Base-by-base conservation (phyloP, 768 basidiomycete genomes). In the Pisolithus microcarpus region DNA sequence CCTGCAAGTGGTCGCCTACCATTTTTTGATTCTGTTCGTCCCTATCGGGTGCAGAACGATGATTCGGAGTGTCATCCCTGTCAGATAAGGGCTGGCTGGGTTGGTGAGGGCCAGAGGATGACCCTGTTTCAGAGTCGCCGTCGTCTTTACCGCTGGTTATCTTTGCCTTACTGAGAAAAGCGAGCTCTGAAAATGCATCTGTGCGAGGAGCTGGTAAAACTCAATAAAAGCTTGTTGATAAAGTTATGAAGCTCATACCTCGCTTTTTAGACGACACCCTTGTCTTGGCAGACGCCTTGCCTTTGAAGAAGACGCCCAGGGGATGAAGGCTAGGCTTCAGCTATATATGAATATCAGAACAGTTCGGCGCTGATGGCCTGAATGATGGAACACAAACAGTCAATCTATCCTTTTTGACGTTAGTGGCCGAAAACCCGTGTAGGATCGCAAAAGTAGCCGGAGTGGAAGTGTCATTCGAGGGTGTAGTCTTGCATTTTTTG, bases 131-230 rank as follows among this genome's bases (percentile, higher is more conserved):
- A 4, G 56, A 52, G 21, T 52, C 50, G 43, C 38, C 31, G 26
- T 47, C 54, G 13, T 53, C 30, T 23, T 55, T 52, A 40, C 46
- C 39, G 48, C 52, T 50, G 39, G 44, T 45, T 39, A 21, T 34
- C 39, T 46, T 54, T 36, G 63, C 24, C 49, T 56, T 67, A 44
- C 70, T 73, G 54, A 80, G 62, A 61, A 80, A 80, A 5, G 58
- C 58, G 19, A 58, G 51, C 56, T 82, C 81, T 3, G 77, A 80
- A 57, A 81, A 81, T 18, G 56, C 0, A n/a, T 42, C 57, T 3
- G 53, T 51, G 38, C 36, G 55, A 44, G 61, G 49, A 31, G 48
- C 63, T 56, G 37, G 15, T 23, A 11, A 18, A 10, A 38, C 21
- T 18, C 23, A 59, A 21, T 55, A 54, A n/a, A 36, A 36, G 11